Evolutionary conservation across 192 early-diverging fungal species (phyloP).

Genomic region (Coemansia sp.): DNA sequence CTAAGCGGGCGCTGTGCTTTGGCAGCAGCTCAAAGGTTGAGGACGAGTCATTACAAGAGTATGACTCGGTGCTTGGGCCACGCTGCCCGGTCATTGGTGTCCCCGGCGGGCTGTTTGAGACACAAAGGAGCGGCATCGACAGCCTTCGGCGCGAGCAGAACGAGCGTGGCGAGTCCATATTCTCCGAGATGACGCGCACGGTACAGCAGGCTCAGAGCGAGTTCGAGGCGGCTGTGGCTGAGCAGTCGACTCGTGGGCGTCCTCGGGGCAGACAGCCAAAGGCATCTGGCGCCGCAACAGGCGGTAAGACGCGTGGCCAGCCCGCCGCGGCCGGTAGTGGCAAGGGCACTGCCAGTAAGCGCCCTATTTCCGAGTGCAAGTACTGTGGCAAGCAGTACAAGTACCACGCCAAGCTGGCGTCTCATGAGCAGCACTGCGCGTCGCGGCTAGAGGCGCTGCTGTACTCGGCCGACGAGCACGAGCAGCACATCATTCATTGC

Average conservation of each 20-base stretch:
- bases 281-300: neutral
- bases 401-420: slow-evolving; percentile 58
- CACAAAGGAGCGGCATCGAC: slow-evolving; percentile 11
- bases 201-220: slow-evolving; percentile 24
- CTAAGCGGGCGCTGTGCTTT: slow-evolving; percentile 35
- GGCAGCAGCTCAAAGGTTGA: slow-evolving; percentile 4
- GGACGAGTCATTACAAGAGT: slow-evolving; percentile 15
- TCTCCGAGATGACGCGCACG: slow-evolving; percentile 13
- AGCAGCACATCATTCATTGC: slow-evolving; percentile 54
- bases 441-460: slow-evolving; percentile 53
- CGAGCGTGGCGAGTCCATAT: slow-evolving; percentile 11
- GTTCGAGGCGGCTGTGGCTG: slow-evolving; percentile 30
- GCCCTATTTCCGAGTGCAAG: slow-evolving; percentile 53
- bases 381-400: slow-evolving; percentile 65
- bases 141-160: slow-evolving; percentile 19
- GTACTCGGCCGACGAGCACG: slow-evolving; percentile 50
- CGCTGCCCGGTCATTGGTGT: slow-evolving; percentile 47
- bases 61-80: slow-evolving; percentile 42
- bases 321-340: neutral
- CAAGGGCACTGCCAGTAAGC: slow-evolving; percentile 11
- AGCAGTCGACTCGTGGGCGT: slow-evolving; percentile 17
- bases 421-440: slow-evolving; percentile 59
- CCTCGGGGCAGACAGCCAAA: slow-evolving; percentile 13
- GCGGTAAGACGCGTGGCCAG: neutral
- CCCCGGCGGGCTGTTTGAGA: slow-evolving; percentile 34